These are phyloP conservation scores for Exophiala dermatitidis DNA, from an alignment of 2,329 filamentous ascomycete species.

Conservation along the genomic window DNA sequence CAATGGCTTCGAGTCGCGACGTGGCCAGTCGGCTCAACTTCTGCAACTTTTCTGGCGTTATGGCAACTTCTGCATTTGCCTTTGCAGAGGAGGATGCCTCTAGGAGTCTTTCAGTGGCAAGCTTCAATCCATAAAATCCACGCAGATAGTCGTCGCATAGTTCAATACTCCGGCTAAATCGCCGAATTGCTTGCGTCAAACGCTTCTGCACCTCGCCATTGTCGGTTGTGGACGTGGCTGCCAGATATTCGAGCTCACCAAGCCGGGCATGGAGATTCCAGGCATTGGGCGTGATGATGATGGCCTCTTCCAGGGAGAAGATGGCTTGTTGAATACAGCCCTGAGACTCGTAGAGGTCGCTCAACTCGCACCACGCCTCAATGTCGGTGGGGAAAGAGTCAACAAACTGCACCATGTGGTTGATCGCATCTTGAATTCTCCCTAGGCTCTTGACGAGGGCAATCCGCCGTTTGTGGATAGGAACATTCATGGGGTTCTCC, in stretches of 20 bases:
- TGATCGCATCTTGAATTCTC: slow-evolving; percentile 63
- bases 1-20: slow-evolving; percentile 33
- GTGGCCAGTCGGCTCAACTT: slow-evolving; percentile 35
- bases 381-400: slow-evolving; percentile 82
- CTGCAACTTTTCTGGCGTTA: slow-evolving; percentile 23
- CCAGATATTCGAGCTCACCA: slow-evolving; percentile 73
- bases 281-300: slow-evolving; percentile 79
- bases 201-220: slow-evolving; percentile 39
- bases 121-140: slow-evolving; percentile 83
- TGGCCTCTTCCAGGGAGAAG: slow-evolving; percentile 81
- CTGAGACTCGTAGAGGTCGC: slow-evolving; percentile 75
- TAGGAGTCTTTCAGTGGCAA: slow-evolving; percentile 24
- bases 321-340: slow-evolving; percentile 76
- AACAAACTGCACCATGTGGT: slow-evolving; percentile 65
- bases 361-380: slow-evolving; percentile 87
- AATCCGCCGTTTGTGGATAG: slow-evolving; percentile 75
- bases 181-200: slow-evolving; percentile 66
- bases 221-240: slow-evolving; percentile 30
- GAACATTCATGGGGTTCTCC: slow-evolving; percentile 71
- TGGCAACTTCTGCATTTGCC: slow-evolving; percentile 3
- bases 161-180: slow-evolving; percentile 86
- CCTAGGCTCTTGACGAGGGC: slow-evolving; percentile 71
- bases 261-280: slow-evolving; percentile 92
- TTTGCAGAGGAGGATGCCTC: slow-evolving; percentile 12
- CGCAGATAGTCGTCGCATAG: slow-evolving; percentile 88